Evolutionary conservation across 192 early-diverging fungal genomes (phyloP).

Genomic region (Allomyces arbusculus): DNA sequence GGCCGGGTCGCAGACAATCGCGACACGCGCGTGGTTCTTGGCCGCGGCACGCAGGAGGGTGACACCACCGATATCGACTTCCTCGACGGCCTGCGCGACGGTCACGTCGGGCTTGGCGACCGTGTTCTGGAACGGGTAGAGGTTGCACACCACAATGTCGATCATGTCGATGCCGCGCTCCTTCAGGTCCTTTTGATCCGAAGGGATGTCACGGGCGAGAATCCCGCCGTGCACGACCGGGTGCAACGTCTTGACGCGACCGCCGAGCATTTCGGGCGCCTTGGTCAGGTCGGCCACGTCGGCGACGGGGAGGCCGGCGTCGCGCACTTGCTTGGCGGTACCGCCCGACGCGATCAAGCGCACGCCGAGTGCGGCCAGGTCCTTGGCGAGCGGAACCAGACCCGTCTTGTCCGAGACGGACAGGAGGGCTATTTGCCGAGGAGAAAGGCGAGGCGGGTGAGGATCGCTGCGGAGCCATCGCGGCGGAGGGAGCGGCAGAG

Average conservation of each 20-base stretch:
- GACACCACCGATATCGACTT: conserved; percentile 96
- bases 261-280: conserved; percentile 96
- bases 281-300: conserved; percentile 96
- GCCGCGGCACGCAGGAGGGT: conserved; percentile 94
- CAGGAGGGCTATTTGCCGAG: conserved; percentile 38
- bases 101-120: conserved; percentile 73
- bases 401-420: conserved; percentile 97
- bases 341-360: conserved; percentile 85
- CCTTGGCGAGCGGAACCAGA: conserved; percentile 70
- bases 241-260: conserved; percentile 96
- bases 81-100: conserved; percentile 86
- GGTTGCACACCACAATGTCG: conserved; percentile 89
- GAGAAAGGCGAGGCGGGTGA: no score
- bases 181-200: conserved; percentile 70
- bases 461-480: no score
- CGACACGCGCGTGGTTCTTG: conserved; percentile 93
- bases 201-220: conserved; percentile 64
- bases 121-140: conserved; percentile 95
- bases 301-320: conserved; percentile 72
- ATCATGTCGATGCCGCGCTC: conserved; percentile 80
- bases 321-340: conserved; percentile 74
- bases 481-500: no score
- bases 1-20: conserved; percentile 74
- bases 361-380: conserved; percentile 51
- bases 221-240: conserved; percentile 97